Evolutionary conservation across 148 eudicot genomes (phyloP).

Genomic region (Selenicereus undatus): DNA sequence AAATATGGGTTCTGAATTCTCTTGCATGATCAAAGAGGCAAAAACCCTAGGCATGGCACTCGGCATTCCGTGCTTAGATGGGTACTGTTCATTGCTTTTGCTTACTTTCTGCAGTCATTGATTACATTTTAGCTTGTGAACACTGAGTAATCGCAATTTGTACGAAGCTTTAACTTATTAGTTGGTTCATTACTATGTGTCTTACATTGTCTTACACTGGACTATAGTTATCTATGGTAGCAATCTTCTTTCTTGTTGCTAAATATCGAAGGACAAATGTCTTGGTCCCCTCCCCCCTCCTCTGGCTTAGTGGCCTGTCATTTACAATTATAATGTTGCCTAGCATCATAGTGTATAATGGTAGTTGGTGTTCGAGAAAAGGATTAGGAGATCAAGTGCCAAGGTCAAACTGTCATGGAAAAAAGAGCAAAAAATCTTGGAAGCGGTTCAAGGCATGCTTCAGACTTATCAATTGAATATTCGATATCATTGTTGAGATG

Average conservation of each 20-base stretch:
- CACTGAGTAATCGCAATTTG: not conserved
- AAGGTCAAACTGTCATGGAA: no score
- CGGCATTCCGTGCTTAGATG: constrained; percentile 88
- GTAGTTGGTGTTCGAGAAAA: no score
- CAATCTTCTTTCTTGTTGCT: not conserved
- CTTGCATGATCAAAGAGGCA: constrained; percentile 87
- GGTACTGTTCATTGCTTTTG: constrained; percentile 41
- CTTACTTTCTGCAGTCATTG: not conserved
- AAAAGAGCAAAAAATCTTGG: no score
- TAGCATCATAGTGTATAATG: no score
- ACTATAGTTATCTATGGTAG: not conserved
- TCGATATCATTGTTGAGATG: no score
- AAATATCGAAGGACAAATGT: no score
- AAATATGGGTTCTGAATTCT: constrained; percentile 91
- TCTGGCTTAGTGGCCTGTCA: no score
- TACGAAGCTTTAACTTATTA: not conserved
- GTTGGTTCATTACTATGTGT: constrained; percentile 2
- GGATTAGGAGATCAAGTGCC: no score
- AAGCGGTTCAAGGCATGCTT: no score
- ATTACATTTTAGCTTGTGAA: not conserved
- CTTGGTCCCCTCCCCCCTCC: no score
- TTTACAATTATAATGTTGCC: no score
- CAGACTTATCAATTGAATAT: no score
- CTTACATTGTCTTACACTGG: not conserved
- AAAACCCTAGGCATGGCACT: constrained; percentile 64